Evolutionary conservation across 305 asterid genomes (phyloP), one percentile per base, ranked within the genome.

Genomic region (Andrographis paniculata): DNA sequence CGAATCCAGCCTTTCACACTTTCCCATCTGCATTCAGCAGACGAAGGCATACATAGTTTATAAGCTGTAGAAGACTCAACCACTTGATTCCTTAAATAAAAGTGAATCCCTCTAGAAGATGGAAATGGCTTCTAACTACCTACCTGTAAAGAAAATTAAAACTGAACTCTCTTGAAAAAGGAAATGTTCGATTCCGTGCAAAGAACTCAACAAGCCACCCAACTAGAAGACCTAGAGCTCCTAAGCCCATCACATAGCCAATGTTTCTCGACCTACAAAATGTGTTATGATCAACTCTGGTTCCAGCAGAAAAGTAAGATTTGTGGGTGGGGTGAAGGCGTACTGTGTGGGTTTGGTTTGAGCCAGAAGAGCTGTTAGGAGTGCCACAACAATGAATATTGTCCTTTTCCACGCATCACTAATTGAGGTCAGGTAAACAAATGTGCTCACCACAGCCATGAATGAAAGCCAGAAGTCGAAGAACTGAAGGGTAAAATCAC

Each of bases 381-480:
- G 81, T 20, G 96, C 96, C 50, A 84, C 80, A 43, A 84, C 49
- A 0, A 96, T 84, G 82, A 83, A 94, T 51, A 91, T 91, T 14
- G 96, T 77, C 71, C 99, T 68, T 67, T 84, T 87, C 23, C 94
- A 72, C 55, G 60, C 71, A 60, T 91, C 99, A 41, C 84, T 69
- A 24, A 87, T 70, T 1, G 89, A 50, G 46, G 94, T 45, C 42
- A 91, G 65, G 77, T 87, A 79, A 23, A 91, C 83, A 47, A 87
- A 91, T 15, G 99, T 91, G 64, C 99, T 83, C 56, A 79, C 87
- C 23, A 87, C 89, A 40, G 99, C 99, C 94, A 91, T 91, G 87
- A 91, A 91, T 14, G 99, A 91, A 65, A 91, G 99, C 99, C 99
- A 91, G 76, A 91, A 91, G 64, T 91, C 96, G 63, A 87, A 53